These are phyloP conservation scores for Penicillium taxi DNA, from an alignment of 495 filamentous ascomycete genomes.

Conservation along the genomic window DNA sequence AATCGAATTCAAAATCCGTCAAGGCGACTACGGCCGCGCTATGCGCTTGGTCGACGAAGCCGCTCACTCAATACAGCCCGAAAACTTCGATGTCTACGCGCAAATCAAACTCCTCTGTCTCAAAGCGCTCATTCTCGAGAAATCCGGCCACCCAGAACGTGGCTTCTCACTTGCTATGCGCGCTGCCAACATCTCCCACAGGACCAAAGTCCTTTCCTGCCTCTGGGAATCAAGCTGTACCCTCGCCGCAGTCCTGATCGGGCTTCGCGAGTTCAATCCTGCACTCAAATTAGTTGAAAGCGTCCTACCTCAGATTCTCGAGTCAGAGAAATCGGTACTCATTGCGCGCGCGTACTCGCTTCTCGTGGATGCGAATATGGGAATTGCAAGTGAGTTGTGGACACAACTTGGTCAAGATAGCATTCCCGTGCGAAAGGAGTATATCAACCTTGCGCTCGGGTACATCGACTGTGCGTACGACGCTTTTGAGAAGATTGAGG, in stretches of 20 bases:
- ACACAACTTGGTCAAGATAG: slow-evolving; percentile 15
- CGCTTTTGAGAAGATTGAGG: slow-evolving; percentile 65
- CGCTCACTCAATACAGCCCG: slow-evolving; percentile 54
- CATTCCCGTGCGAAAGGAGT: slow-evolving; percentile 41
- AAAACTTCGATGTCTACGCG: slow-evolving; percentile 65
- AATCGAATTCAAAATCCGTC: slow-evolving; percentile 62
- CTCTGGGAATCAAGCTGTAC: slow-evolving; percentile 72
- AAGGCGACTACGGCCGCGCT: slow-evolving; percentile 54
- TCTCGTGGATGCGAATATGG: slow-evolving; percentile 80
- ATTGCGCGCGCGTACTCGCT: slow-evolving; percentile 61
- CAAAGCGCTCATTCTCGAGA: slow-evolving; percentile 68
- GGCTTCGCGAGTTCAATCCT: slow-evolving; percentile 66
- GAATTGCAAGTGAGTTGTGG: slow-evolving; percentile 55
- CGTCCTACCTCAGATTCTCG: slow-evolving; percentile 74
- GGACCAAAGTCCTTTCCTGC: slow-evolving; percentile 59
- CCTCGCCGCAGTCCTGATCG: slow-evolving; percentile 60
- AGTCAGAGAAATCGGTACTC: slow-evolving; percentile 59
- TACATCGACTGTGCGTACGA: slow-evolving; percentile 60
- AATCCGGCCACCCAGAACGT: slow-evolving; percentile 63
- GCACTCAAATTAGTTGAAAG: slow-evolving; percentile 59
- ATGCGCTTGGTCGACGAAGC: slow-evolving; percentile 61
- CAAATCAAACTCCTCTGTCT: slow-evolving; percentile 66
- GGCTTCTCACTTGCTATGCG: slow-evolving; percentile 78
- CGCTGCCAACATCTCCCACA: slow-evolving; percentile 69
- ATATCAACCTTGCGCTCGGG: slow-evolving; percentile 55